Evolutionary conservation across 2,329 filamentous ascomycete species (phyloP), one percentile per base, ranked within the genome.

Genomic region (Fusarium sp.): DNA sequence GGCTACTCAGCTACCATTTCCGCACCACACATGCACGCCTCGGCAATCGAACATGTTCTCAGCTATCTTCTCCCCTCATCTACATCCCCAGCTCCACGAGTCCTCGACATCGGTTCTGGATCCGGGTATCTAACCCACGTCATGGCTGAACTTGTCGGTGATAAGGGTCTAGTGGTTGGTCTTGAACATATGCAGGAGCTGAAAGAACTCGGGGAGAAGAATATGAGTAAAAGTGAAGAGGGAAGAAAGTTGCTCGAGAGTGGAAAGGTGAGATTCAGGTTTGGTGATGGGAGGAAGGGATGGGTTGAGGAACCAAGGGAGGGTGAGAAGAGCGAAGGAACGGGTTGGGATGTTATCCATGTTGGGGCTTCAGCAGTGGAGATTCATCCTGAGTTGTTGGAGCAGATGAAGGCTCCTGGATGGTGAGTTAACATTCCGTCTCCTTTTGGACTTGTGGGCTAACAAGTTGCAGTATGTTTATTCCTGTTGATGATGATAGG

Each of bases 321-420:
- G 75, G 88, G 83, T 4, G 80, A 81, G 46, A 85, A 84, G 9
- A 85, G 85, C 60, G 82, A 84, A 15, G 85, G 82, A 67, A 82
- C 80, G 33, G 86, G 90, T 0, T 99, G 95, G 86, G 94, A 98
- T 85, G 95, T 93, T 5, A 98, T 99, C 65, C 96, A 98, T 79
- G 96, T 98, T 5, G 96, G 96, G 0, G 96, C 96, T 1, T 93
- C 94, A 11, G 95, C 95, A 1, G 87, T 83, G 27, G 87, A 90
- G 77, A 82, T 97, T 59, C 95, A 97, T 78, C 78, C 87, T 20
- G 87, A 88, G 64, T 81, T 98, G 71, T 82, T 97, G 48, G 87
- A 90, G 33, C 96, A 98, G 83, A 83, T 99, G 73, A 90, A 89
- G 70, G 83, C 87, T 5, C 95, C 95, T 0, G 96, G 96, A 1